Evolutionary conservation across 176 grass and related monocot genomes (phyloP).

Genomic region (Saccharum officinarum): DNA sequence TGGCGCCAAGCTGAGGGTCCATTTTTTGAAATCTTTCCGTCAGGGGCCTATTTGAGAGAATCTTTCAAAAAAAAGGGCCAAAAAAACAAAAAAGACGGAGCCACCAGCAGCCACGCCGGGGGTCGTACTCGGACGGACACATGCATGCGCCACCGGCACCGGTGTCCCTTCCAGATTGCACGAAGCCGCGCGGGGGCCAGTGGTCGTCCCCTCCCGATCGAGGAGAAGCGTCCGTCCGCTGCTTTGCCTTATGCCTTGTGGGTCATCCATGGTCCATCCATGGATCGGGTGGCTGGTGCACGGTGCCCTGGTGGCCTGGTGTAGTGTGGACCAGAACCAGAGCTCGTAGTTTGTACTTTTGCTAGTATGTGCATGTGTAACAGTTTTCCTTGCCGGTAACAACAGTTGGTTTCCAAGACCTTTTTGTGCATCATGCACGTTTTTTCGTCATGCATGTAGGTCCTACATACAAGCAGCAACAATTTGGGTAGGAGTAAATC

Average conservation of each 20-base stretch:
- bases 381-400: constrained; percentile 10
- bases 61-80: no score
- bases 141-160: no score
- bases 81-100: no score
- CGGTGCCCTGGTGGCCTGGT: background rate
- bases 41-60: no score
- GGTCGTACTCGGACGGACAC: no score
- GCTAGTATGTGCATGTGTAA: constrained; percentile 6
- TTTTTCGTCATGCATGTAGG: no score
- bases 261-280: background rate
- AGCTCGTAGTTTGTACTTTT: background rate
- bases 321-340: background rate
- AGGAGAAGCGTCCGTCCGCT: background rate
- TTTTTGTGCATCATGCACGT: background rate
- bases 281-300: background rate
- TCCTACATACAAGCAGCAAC: background rate
- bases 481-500: background rate
- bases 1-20: no score
- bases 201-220: background rate
- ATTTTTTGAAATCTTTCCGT: no score
- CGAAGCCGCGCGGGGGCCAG: background rate
- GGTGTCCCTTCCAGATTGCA: background rate
- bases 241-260: no score
- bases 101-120: no score
- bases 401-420: background rate